Percentiles rank a stretch among this genome's conserved stretches.
Evolutionary conservation across 257 asterid species (phyloP).

Genomic region (Vinca minor): DNA sequence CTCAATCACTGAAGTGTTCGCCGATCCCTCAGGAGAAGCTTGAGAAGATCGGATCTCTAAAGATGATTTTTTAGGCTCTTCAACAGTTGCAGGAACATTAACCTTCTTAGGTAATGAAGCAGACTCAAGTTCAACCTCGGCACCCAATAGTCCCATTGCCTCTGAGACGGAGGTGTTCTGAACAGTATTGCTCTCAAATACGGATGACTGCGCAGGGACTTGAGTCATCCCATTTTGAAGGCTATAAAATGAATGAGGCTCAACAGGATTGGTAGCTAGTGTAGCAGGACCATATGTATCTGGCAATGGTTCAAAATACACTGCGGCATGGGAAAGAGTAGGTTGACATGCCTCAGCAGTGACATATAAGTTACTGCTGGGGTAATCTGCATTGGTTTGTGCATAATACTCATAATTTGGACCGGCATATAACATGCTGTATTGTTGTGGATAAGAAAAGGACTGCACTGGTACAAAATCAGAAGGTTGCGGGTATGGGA

Average conservation of each 20-base stretch:
- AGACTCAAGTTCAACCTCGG: constrained; percentile 26
- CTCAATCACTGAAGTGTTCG: constrained; percentile 22
- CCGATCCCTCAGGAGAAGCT: constrained; percentile 22
- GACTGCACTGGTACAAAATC: constrained; percentile 41
- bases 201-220: constrained; percentile 39
- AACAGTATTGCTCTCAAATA: constrained; percentile 26
- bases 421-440: constrained; percentile 45
- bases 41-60: constrained; percentile 27
- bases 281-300: constrained; percentile 43
- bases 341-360: constrained; percentile 46
- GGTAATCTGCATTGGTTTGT: constrained; percentile 38
- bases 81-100: constrained; percentile 20
- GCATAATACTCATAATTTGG: constrained; percentile 48
- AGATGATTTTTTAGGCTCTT: no score
- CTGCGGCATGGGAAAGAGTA: constrained; percentile 45
- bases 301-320: constrained; percentile 53
- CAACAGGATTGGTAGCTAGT: constrained; percentile 42
- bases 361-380: constrained; percentile 38
- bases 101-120: constrained; percentile 25
- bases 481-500: constrained; percentile 36
- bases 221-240: constrained; percentile 42
- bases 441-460: constrained; percentile 45
- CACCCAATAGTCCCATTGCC: no score
- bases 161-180: no score
- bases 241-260: constrained; percentile 46